These are phyloP conservation scores for Phytopythium sindhum DNA, from an alignment of 352 stramenopile genomes.

Conservation along the genomic window DNA sequence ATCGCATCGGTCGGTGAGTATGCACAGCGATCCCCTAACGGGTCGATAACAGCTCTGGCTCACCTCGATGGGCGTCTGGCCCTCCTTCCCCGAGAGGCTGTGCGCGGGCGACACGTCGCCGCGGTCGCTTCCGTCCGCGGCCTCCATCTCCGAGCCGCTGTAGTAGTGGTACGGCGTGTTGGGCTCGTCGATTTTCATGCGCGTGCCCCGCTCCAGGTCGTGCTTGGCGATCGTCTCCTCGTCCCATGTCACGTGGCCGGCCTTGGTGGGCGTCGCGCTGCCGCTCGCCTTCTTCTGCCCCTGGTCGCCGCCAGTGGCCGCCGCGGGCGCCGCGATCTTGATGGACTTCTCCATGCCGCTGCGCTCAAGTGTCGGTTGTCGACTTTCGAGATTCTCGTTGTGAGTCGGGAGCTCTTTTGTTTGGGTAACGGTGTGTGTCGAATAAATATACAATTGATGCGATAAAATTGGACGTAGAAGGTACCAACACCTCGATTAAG, in stretches of 20 bases:
- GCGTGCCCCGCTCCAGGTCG: conserved; percentile 88
- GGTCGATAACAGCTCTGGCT: not conserved
- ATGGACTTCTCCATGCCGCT: conserved; percentile 7
- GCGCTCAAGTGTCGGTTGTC: not conserved
- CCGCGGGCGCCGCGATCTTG: conserved; percentile 11
- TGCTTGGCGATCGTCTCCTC: conserved; percentile 91
- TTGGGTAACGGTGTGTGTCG: not conserved
- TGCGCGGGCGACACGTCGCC: conserved; percentile 41
- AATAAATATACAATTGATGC: no score
- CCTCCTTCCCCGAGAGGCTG: conserved; percentile 47
- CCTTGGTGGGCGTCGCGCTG: conserved; percentile 8
- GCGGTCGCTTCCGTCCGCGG: conserved; percentile 20
- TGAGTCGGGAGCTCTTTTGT: not conserved
- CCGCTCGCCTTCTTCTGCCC: conserved; percentile 1
- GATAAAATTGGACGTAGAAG: no score
- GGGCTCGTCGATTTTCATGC: conserved; percentile 93
- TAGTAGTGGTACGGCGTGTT: conserved; percentile 91
- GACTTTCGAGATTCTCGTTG: no score
- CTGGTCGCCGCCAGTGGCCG: conserved; percentile 12
- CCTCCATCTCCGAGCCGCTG: conserved; percentile 18
- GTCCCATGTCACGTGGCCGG: conserved; percentile 81
- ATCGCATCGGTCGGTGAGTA: not conserved
- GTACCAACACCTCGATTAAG: no score
- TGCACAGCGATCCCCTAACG: not conserved
- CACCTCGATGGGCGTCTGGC: conserved; percentile 38